Evolutionary conservation across 164 flowering plant species (phyloP).

Genomic region (Liquidambar formosana): DNA sequence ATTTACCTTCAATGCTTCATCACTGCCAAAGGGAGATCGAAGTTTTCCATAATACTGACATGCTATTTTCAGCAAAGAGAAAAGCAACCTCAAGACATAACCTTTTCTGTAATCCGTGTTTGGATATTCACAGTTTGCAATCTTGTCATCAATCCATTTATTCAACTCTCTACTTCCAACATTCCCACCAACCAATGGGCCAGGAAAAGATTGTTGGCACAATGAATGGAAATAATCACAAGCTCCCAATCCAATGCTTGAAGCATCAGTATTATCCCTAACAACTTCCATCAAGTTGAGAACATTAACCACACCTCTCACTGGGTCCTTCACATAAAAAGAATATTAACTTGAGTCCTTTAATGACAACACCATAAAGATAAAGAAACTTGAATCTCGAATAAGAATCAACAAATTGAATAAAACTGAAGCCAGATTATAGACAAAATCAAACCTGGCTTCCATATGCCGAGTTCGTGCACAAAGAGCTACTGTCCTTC

Average conservation of each 20-base stretch:
- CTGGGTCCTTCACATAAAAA: slow-evolving; percentile 51
- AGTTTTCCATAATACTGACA: slow-evolving; percentile 96
- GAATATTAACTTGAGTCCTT: slow-evolving; percentile 2
- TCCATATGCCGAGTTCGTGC: slow-evolving; percentile 38
- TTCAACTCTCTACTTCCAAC: slow-evolving; percentile 76
- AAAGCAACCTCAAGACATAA: slow-evolving; percentile 62
- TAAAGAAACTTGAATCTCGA: not conserved
- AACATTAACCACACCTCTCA: slow-evolving; percentile 57
- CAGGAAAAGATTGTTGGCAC: slow-evolving; percentile 80
- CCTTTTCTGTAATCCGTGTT: slow-evolving; percentile 50
- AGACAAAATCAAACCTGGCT: slow-evolving; percentile 58
- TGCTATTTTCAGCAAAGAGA: slow-evolving; percentile 83
- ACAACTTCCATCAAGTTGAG: slow-evolving; percentile 74
- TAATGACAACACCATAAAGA: not conserved
- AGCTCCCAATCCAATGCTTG: slow-evolving; percentile 35
- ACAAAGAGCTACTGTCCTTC: slow-evolving; percentile 46
- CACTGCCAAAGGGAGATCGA: slow-evolving; percentile 90
- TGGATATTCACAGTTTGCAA: slow-evolving; percentile 51
- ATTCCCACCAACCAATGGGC: slow-evolving; percentile 92
- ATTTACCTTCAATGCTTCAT: slow-evolving; percentile 54
- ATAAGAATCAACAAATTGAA: not conserved
- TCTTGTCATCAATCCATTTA: slow-evolving; percentile 96
- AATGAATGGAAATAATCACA: slow-evolving; percentile 61
- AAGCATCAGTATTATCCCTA: slow-evolving; percentile 26
- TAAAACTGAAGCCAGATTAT: not conserved